Base-by-base conservation (phyloP, 306 rosid genomes). In the Ormosia semicastrata region DNA sequence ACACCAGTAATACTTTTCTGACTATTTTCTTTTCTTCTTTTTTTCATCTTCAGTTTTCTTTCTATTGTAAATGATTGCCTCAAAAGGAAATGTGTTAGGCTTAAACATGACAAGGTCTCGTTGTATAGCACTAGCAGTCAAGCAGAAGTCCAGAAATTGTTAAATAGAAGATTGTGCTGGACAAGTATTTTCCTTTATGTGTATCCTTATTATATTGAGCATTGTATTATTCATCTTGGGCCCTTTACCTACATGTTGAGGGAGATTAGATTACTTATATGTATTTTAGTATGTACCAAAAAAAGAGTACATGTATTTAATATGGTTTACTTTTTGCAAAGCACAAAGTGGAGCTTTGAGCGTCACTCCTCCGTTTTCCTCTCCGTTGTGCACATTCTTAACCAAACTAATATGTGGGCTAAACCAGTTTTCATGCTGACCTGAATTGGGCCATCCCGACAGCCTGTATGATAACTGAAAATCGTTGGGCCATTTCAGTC, bases 1-100 rank as follows among this genome's bases (percentile, higher is more conserved):
- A 88, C 81, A 62, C 36, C 64, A 71, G 74, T 75, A 68, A 58
- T 89, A 85, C 81, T 53, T 11, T 75, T 46, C 74, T 77, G 74
- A 60, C 71, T 58, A 40, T 50, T 46, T 67, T 65, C 66, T 44
- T 56, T 62, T 60, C 66, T 59, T 33, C 59, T 2, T 36, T 57
- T 3, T 41, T 74, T 39, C 70, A 40, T 43, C 60, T 8, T 78
- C 68, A 33, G 41, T 80, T 81, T 76, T 73, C 66, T 75, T 73
- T 66, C 85, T 86, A 66, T 77, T 92, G 97, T 94, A 91, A 88
- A 92, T 92, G 90, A 71, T 87, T 78, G 85, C 83, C 85, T 53
- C 64, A 81, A 72, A 65, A 63, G 87, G 80, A 82, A 81, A 66
- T 65, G 71, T 83, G 81, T 76, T 78, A 59, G 87, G 89, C 81